These are phyloP conservation scores for Oryza glumipatula DNA, from an alignment of 176 grass and related monocot genomes.

Conservation along the genomic window DNA sequence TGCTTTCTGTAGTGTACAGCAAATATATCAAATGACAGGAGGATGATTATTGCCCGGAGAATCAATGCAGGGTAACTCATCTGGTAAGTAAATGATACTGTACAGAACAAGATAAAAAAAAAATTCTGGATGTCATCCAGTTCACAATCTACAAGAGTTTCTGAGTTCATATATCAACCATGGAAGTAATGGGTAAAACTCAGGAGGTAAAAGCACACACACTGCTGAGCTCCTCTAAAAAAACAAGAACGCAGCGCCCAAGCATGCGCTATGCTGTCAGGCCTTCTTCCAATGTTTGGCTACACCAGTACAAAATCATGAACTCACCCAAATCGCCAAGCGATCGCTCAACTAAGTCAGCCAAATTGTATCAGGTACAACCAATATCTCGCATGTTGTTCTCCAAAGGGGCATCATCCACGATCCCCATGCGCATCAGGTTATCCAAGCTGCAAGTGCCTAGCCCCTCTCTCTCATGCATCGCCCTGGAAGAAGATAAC, in stretches of 20 bases:
- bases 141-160: conserved; percentile 48
- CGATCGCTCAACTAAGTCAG: conserved; percentile 56
- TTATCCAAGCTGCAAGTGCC: conserved; percentile 8
- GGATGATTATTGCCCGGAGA: not conserved
- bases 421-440: not conserved
- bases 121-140: conserved; percentile 17
- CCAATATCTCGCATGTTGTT: conserved; percentile 18
- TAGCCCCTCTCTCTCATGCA: conserved; percentile 81
- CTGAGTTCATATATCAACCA: conserved; percentile 67
- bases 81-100: conserved; percentile 30
- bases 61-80: not conserved
- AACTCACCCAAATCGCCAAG: conserved; percentile 37
- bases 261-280: conserved; percentile 51
- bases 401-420: conserved; percentile 36
- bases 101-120: conserved; percentile 29
- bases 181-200: conserved; percentile 59
- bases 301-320: conserved; percentile 50
- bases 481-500: conserved; percentile 79
- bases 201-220: conserved; percentile 48
- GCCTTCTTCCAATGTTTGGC: conserved; percentile 36
- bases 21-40: not conserved
- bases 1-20: not conserved
- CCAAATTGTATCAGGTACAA: conserved; percentile 46
- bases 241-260: conserved; percentile 46
- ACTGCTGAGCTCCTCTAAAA: conserved; percentile 46